Evolutionary conservation across 2,329 filamentous ascomycete genomes (phyloP).

Genomic region (Botryotinia narcissicola): DNA sequence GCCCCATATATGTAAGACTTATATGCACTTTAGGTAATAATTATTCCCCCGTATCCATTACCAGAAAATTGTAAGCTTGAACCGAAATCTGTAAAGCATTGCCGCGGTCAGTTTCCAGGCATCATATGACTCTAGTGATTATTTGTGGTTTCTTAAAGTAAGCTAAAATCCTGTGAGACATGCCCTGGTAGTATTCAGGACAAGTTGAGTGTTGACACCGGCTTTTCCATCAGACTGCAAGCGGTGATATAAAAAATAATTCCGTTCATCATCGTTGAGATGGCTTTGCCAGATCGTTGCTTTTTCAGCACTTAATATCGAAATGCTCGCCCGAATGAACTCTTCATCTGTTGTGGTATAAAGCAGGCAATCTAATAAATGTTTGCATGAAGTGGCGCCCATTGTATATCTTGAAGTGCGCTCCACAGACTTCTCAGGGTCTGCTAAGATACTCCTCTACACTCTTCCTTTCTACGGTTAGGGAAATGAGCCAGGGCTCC

Average conservation of each 20-base stretch:
- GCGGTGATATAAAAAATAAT: background rate
- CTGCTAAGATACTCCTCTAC: background rate
- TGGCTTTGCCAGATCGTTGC: background rate
- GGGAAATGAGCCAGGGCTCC: background rate
- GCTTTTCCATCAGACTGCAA: background rate
- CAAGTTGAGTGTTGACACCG: background rate
- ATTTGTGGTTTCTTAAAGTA: background rate
- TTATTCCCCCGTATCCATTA: background rate
- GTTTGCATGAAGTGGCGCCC: background rate
- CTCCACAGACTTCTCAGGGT: background rate
- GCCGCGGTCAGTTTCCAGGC: no score
- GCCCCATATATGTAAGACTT: background rate
- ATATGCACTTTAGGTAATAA: background rate
- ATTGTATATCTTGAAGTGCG: background rate
- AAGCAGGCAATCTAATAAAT: background rate
- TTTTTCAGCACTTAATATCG: background rate
- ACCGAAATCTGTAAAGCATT: accelerated
- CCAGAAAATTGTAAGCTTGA: background rate
- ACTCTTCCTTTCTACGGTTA: background rate
- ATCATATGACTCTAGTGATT: background rate
- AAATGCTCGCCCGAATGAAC: background rate
- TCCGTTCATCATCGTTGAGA: no score
- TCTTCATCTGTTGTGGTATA: background rate
- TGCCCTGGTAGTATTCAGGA: no score
- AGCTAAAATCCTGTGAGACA: background rate